Base-by-base conservation (phyloP, 106 monocot species). In the Xerophyta viscosa region DNA sequence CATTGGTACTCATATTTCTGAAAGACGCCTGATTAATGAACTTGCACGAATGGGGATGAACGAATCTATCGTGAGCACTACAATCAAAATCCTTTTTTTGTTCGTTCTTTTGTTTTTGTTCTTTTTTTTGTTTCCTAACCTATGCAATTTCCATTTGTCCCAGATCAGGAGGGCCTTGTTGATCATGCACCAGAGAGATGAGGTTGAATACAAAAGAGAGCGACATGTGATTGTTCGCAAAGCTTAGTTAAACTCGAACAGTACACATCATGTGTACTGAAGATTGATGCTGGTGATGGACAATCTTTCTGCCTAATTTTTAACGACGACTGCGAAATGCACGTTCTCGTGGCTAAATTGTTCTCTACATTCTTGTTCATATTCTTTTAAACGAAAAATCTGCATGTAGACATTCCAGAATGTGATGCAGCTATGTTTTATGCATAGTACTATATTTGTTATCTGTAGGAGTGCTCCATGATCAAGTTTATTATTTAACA, bases 161-260 rank as follows among this genome's bases (percentile, higher is more conserved):
- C 57, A 96, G 94, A 70, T 96, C 20, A 78, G 94, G 79, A 96
- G 94, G 62, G 94, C 94, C 31, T 78, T 96, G 18, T 19, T 96
- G 50, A 85, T 96, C 47, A 96, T 96, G 94, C 84, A 85, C 57
- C 84, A 85, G 64, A 81, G 94, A 51, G 88, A 88, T 42, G 94
- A 96, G 66, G 79, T 96, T 0, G 94, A 96, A 55, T 96, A 96
- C 54, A 88, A 82, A 70, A 69, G 89, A 62, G 94, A 96, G 50
- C 62, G 88, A 11, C 94, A 73, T 60, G 75, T 96, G 29, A 78
- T 96, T 31, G 76, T 96, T n/a, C 71, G 94, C 7, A 96, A 96
- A 76, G 73, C 80, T 60, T 93, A 77, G 87, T 37, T 28, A 7
- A 15, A 18, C 25, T 33, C n/a, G n/a, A n/a, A n/a, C n/a, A n/a